Base-by-base conservation (phyloP, 2,329 filamentous ascomycete genomes). In the Ophiostoma quercus region DNA sequence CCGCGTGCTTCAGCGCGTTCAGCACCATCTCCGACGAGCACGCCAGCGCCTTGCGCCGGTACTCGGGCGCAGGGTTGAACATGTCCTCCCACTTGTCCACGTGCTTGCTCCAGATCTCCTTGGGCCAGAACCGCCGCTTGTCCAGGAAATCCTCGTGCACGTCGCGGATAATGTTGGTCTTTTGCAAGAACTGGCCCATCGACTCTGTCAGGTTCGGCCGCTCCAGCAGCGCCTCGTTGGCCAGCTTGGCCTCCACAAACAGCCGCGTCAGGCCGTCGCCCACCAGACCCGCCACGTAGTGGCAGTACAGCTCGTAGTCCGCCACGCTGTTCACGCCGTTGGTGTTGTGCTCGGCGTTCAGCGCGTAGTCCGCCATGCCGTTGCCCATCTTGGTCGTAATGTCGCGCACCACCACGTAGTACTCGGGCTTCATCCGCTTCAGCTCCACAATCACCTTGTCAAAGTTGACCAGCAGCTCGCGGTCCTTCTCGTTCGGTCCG, bases 141-240 rank as follows among this genome's bases (percentile, higher is more conserved):
- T 98, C 95, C 71, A 91, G 86, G 75, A 89, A 89, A 77, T 99
- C 95, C 79, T 99, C 95, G 75, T 89, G 88, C 73, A 98, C 87
- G 78, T 99, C 95, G 77, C 95, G 92, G 77, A 98, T 97, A 79
- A 99, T 97, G 84, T 99, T 99, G 74, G 93, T 96, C 84, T 99
- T 97, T 78, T 99, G 95, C 72, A 99, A 83, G 80, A 99, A 97
- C 74, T 97, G 91, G 32, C 92, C 95, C 95, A 99, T 99, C 63
- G 92, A 94, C 80, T 97, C 94, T 75, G 92, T 92, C 67, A 99
- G 86, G 72, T 92, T 84, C 43, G 91, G 88, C 68, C 92, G 88
- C 73, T 94, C 86, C 68, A 94, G 82, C 68, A 99, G 85, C 70
- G 89, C 91, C 2, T 92, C 90, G 79, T 97, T 97, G 72, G 92